Evolutionary conservation across 176 grass and related monocot species (phyloP), one percentile per base, ranked within the genome.

Genomic region (Aegilops umbellulata): DNA sequence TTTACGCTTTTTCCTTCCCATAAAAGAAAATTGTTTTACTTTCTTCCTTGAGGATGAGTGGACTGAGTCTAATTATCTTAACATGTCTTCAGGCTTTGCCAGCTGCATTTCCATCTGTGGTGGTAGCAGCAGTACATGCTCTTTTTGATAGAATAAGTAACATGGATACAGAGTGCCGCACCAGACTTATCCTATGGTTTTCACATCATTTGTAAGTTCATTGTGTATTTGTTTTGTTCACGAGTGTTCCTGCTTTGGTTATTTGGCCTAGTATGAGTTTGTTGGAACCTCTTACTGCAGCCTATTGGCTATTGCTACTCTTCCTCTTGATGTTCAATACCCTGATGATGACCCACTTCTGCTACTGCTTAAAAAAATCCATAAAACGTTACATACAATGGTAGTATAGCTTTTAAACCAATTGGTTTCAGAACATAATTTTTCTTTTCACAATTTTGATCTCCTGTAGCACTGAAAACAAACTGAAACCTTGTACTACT

Each of bases 151-250:
- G 89, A 94, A 99, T 99, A 71, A 89, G 83, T 80, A 93, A 90
- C 87, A 88, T 99, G 88, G 97, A 99, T 80, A 99, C 88, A 85
- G 97, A 99, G 51, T 99, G 97, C 76, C 91, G 94, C 25, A 96
- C 84, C 69, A 93, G 97, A 81, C 94, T 99, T 80, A 99, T 99
- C 65, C 85, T 99, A 85, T 99, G 97, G 97, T 99, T 99, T 92
- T 96, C 97, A 86, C 97, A 96, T 74, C 97, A 99, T 80, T 86
- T 99, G 97, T 99, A 94, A 88, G 97, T 91, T 87, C 12, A 84
- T 90, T 44, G 16, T 78, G 68, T 22, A 68, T 55, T 66, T 83
- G 4, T 76, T 69, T 85, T 64, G 1, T 75, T 80, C 29, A 85
- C 35, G 34, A 47, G 17, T 69, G 29, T 31, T 58, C 64, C 15